Evolutionary conservation across 2,329 filamentous ascomycete species (phyloP).

Genomic region (Ophiostoma fasciatum): DNA sequence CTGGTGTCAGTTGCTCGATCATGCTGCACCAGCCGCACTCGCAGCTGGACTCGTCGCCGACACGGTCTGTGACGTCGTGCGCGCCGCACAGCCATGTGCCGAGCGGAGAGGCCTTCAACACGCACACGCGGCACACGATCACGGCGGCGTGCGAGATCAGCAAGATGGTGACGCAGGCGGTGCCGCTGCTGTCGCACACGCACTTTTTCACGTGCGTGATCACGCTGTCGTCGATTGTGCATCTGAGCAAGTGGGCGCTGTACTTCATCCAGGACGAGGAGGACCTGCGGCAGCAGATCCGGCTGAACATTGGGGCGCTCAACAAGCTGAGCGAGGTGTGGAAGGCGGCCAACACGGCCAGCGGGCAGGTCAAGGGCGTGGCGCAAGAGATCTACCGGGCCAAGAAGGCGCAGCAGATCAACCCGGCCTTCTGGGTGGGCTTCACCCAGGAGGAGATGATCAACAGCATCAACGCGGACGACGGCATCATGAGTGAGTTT

Average conservation of each 20-base stretch:
- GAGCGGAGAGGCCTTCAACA: constrained; percentile 38
- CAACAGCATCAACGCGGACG: constrained; percentile 38
- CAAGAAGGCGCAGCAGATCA: constrained; percentile 40
- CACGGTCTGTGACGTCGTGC: constrained; percentile 47
- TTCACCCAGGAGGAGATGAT: constrained; percentile 41
- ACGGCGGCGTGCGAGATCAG: constrained; percentile 66
- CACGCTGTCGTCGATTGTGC: constrained; percentile 65
- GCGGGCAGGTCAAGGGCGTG: constrained; percentile 60
- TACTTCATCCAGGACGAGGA: constrained; percentile 49
- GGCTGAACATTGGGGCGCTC: constrained; percentile 64
- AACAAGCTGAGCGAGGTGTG: constrained; percentile 55
- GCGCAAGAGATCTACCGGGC: constrained; percentile 58
- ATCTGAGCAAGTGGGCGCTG: constrained; percentile 63
- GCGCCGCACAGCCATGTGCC: constrained; percentile 41
- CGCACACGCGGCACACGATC: constrained; percentile 68
- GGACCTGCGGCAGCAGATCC: constrained; percentile 58
- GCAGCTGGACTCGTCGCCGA: constrained; percentile 50
- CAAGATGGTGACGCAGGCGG: constrained; percentile 58
- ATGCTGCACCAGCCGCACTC: constrained; percentile 69
- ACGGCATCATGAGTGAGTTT: constrained; percentile 44
- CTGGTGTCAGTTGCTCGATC: constrained; percentile 39
- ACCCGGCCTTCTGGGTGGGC: constrained; percentile 38
- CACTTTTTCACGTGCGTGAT: constrained; percentile 76
- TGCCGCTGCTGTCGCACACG: constrained; percentile 56
- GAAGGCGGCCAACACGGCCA: constrained; percentile 55